These are phyloP conservation scores for Vigna reflexopilosa DNA, from an alignment of 306 rosid genomes.

Conservation along the genomic window DNA sequence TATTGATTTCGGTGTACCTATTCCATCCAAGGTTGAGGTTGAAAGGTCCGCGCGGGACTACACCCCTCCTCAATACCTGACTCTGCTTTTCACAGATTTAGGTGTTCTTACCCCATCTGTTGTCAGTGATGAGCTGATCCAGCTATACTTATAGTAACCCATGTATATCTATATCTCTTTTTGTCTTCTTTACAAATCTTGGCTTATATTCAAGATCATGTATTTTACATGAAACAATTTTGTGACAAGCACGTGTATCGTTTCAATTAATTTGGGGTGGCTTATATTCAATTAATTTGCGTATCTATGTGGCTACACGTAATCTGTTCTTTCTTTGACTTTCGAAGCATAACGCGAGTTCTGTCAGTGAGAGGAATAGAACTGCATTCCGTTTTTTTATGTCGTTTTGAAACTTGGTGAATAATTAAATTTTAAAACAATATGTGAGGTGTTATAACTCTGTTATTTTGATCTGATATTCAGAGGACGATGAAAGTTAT, in stretches of 20 bases:
- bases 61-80: slow-evolving; percentile 86
- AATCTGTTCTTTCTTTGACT: neutral
- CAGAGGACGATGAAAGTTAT: too few species aligned
- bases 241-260: neutral
- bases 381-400: neutral
- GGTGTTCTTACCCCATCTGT: slow-evolving; percentile 91
- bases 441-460: too few species aligned
- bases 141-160: slow-evolving; percentile 67
- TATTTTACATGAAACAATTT: slow-evolving; percentile 7
- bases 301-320: neutral
- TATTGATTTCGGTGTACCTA: slow-evolving; percentile 88
- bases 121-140: slow-evolving; percentile 89
- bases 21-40: slow-evolving; percentile 87
- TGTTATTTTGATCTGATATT: too few species aligned
- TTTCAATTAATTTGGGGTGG: neutral
- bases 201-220: slow-evolving; percentile 23
- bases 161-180: neutral
- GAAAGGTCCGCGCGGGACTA: slow-evolving; percentile 90
- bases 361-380: neutral
- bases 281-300: neutral
- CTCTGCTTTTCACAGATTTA: slow-evolving; percentile 83
- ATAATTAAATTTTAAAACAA: too few species aligned
- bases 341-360: neutral
- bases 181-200: slow-evolving; percentile 15
- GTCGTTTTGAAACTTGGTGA: too few species aligned